These are phyloP conservation scores for Aspergillus persii DNA, from an alignment of 2,329 filamentous ascomycete genomes.

Conservation along the genomic window DNA sequence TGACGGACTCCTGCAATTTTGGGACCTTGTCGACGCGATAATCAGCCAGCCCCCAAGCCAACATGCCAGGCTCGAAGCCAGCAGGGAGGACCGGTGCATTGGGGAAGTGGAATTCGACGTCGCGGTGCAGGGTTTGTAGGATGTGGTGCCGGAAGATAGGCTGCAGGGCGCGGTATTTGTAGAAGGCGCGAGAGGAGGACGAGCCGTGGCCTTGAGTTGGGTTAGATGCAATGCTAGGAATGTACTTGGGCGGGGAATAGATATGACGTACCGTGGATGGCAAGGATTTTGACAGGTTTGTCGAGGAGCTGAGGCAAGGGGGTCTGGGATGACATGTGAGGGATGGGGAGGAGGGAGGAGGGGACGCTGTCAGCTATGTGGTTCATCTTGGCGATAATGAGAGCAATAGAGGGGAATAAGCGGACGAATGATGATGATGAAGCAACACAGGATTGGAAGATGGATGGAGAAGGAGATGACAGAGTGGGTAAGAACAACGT, in stretches of 20 bases:
- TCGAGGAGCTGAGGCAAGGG: not conserved
- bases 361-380: not conserved
- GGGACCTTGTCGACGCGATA: not conserved
- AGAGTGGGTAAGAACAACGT: not conserved
- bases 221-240: not conserved
- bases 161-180: not conserved
- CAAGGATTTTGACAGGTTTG: not conserved
- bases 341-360: not conserved
- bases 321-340: not conserved
- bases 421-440: not conserved
- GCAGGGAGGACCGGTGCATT: not conserved
- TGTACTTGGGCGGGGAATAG: too few relatives aligned
- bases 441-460: too few relatives aligned
- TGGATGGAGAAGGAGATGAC: too few relatives aligned
- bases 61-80: not conserved
- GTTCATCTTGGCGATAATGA: not conserved
- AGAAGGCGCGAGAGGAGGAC: not conserved
- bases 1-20: not conserved
- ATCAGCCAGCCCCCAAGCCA: not conserved
- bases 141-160: not conserved
- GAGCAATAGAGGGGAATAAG: not conserved
- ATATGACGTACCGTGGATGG: not conserved
- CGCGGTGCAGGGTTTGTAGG: not conserved
- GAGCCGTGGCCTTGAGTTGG: not conserved
- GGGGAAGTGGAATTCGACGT: slow-evolving; percentile 1